Evolutionary conservation across 768 basidiomycete genomes (phyloP).

Genomic region (Agaricus blazei): DNA sequence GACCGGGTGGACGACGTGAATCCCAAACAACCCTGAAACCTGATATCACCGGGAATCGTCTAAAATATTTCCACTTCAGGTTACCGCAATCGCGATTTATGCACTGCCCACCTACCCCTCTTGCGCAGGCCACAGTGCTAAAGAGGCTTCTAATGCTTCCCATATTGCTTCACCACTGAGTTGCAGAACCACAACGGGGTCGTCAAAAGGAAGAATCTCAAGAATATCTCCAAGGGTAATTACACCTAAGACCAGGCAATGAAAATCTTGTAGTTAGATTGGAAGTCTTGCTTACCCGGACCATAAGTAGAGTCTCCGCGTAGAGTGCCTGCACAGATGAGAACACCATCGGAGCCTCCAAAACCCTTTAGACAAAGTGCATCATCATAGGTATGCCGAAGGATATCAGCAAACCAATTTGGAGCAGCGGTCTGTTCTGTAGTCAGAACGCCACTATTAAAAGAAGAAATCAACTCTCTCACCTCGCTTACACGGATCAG

Average conservation of each 20-base stretch:
- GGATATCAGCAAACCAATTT: constrained; percentile 85
- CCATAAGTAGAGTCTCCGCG: constrained; percentile 85
- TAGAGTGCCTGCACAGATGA: constrained; percentile 80
- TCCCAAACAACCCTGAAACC: constrained; percentile 88
- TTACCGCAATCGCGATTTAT: not conserved
- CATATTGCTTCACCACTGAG: constrained; percentile 76
- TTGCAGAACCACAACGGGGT: constrained; percentile 77
- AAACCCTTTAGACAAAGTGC: constrained; percentile 50
- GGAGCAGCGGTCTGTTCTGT: constrained; percentile 52
- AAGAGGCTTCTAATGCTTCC: constrained; percentile 68
- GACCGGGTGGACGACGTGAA: constrained; percentile 62
- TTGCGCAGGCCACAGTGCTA: constrained; percentile 82
- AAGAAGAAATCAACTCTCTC: constrained; percentile 4
- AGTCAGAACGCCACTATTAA: not conserved
- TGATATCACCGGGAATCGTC: constrained; percentile 85
- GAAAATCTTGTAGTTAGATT: not conserved
- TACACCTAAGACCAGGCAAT: constrained; percentile 38
- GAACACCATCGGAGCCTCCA: constrained; percentile 71
- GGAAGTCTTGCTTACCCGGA: constrained; percentile 44
- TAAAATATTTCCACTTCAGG: constrained; percentile 20
- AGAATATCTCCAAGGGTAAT: constrained; percentile 83
- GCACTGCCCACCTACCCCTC: constrained; percentile 58
- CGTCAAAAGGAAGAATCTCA: constrained; percentile 87
- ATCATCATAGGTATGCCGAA: constrained; percentile 80
- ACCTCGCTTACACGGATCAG: constrained; percentile 73